A percentile compares a stretch with the other conserved stretches of the same genome.
phyloP scores from a whole-genome alignment of 2,329 filamentous ascomycete species.

The Diaporthe australafricana region DNA sequence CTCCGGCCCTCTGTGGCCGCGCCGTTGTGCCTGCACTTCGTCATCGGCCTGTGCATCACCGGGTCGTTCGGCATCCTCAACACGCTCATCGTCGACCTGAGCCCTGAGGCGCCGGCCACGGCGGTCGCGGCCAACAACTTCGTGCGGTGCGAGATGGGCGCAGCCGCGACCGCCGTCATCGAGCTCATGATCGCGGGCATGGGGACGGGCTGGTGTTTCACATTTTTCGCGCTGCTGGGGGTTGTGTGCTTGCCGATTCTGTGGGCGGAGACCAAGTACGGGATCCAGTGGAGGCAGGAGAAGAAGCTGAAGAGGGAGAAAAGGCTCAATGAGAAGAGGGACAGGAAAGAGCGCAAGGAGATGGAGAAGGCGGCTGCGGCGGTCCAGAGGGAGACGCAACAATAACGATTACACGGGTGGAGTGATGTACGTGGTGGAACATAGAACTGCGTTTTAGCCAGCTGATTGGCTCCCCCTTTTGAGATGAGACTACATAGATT shows the following conservation, averaged over 20 bases:
- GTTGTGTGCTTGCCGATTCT: constrained; percentile 60
- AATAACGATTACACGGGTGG: background rate
- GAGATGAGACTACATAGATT: background rate
- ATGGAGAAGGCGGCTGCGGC: constrained; percentile 25
- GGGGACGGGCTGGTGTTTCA: constrained; percentile 73
- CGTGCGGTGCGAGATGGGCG: constrained; percentile 70
- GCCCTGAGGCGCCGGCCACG: constrained; percentile 70
- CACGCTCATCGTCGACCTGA: constrained; percentile 72
- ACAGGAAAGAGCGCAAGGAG: constrained; percentile 26
- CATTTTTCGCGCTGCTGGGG: constrained; percentile 65
- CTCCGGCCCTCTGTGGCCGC: constrained; percentile 62
- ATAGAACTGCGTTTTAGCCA: background rate
- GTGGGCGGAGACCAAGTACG: constrained; percentile 60
- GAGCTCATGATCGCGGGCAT: constrained; percentile 67
- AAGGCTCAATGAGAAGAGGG: constrained; percentile 34
- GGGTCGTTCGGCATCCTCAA: constrained; percentile 73
- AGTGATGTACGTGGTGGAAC: background rate
- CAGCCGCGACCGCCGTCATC: constrained; percentile 69
- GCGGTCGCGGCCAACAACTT: constrained; percentile 74
- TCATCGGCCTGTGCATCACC: constrained; percentile 68
- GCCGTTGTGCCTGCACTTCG: constrained; percentile 66
- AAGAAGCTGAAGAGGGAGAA: constrained; percentile 54
- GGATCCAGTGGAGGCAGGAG: constrained; percentile 63
- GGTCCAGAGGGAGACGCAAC: background rate
- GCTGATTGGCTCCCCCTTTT: background rate